Evolutionary conservation across 177 flowering plant genomes (phyloP), one percentile per base, ranked within the genome.

Genomic region (Tripterygium wilfordii): DNA sequence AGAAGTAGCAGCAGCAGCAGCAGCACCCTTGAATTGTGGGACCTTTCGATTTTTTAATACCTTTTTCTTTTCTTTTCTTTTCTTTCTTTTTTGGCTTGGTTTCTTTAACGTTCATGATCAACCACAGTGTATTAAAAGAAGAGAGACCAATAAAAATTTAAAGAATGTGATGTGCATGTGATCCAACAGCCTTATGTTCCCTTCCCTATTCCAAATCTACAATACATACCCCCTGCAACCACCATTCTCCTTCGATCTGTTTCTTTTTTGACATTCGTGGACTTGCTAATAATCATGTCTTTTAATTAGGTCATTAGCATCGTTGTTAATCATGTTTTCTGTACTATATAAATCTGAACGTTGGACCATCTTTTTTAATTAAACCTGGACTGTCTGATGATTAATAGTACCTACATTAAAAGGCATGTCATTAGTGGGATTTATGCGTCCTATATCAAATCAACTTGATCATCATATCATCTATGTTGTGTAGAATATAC

Each of bases 151-250:
- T n/a, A n/a, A n/a, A n/a, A n/a, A n/a, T n/a, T n/a, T n/a, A 54
- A 74, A 58, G 67, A 70, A 65, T 66, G 77, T 70, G 80, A 68
- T 68, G 65, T 61, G 85, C 89, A 82, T 82, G 89, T 82, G 88
- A 82, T 64, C 79, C 71, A 74, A 79, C 88, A 82, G 88, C 80
- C 80, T 82, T 79, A 50, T 72, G 79, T 76, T 69, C 71, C 80
- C 82, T 62, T 54, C 54, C 48, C 38, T 44, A 63, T 26, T 30
- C 56, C n/a, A 29, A 55, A 17, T 35, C 16, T 16, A 51, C 23
- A 10, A 50, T n/a, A n/a, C n/a, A n/a, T n/a, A n/a, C n/a, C n/a
- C n/a, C n/a, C n/a, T n/a, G n/a, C n/a, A 50, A 21, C 53, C 50
- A 60, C 57, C 65, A 42, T 50, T 54, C 51, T 49, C 36, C 40